phyloP scores from a whole-genome alignment of 2,329 filamentous ascomycete species.

The Annulohypoxylon truncatum region DNA sequence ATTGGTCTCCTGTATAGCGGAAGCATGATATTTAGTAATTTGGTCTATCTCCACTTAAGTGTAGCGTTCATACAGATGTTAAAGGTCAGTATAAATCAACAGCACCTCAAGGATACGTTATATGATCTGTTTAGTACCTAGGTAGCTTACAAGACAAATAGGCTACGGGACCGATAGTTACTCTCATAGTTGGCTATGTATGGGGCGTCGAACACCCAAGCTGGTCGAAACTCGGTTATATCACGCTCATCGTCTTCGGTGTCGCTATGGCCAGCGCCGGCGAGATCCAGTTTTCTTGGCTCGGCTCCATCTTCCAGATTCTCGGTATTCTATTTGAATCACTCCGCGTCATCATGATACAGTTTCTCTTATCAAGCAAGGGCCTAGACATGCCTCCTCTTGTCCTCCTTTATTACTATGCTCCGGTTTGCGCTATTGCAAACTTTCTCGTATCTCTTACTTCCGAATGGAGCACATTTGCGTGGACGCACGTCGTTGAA shows the following conservation, averaged over 20 bases:
- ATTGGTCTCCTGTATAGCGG: conserved; percentile 75
- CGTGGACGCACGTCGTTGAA: conserved; percentile 72
- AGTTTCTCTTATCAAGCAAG: conserved; percentile 79
- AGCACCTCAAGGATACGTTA: neutral
- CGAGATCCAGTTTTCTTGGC: conserved; percentile 75
- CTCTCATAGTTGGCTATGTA: conserved; percentile 73
- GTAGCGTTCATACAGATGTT: conserved; percentile 79
- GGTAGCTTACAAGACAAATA: conserved; percentile 35
- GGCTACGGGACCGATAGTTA: conserved; percentile 74
- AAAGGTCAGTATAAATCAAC: conserved; percentile 55
- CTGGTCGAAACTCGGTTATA: conserved; percentile 58
- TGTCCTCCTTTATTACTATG: conserved; percentile 90
- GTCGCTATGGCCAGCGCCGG: conserved; percentile 67
- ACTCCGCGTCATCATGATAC: conserved; percentile 84
- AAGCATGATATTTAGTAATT: conserved; percentile 74
- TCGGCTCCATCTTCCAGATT: conserved; percentile 76
- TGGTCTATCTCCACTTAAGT: conserved; percentile 74
- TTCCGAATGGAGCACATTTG: conserved; percentile 34
- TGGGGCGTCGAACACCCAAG: conserved; percentile 64
- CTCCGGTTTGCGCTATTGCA: conserved; percentile 84
- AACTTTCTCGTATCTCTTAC: conserved; percentile 70
- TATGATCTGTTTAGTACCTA: neutral
- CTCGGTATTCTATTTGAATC: conserved; percentile 85
- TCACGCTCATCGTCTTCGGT: conserved; percentile 64
- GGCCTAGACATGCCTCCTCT: conserved; percentile 90